Evolutionary conservation across 495 filamentous ascomycete genomes (phyloP).

Genomic region (Penicillium maclennaniae): DNA sequence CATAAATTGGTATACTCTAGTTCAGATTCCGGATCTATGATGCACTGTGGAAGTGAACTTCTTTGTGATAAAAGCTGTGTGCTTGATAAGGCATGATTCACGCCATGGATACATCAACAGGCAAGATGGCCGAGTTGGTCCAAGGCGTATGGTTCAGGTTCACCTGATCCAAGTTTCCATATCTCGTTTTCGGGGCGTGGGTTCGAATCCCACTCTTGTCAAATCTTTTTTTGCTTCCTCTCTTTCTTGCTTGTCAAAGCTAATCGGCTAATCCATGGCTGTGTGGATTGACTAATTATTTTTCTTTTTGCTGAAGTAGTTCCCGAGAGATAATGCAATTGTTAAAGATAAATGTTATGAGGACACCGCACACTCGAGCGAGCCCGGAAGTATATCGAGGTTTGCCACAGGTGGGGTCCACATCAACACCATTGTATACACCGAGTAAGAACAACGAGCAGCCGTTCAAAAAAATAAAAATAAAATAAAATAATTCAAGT

Average conservation of each 20-base stretch:
- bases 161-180: slow-evolving; percentile 27
- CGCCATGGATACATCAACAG: neutral
- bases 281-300: too few relatives aligned
- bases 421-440: neutral
- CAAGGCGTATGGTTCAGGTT: slow-evolving; percentile 35
- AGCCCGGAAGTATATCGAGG: neutral
- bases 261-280: too few relatives aligned
- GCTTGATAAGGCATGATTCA: slow-evolving; percentile 1
- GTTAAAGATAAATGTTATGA: too few relatives aligned
- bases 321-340: too few relatives aligned
- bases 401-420: neutral
- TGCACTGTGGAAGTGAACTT: neutral
- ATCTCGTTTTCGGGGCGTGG: slow-evolving; percentile 30
- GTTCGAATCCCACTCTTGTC: slow-evolving; percentile 41
- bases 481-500: too few relatives aligned
- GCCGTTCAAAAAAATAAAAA: neutral
- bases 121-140: slow-evolving; percentile 40
- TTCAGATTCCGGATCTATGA: neutral
- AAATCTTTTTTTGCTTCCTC: slow-evolving; percentile 15
- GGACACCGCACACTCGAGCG: neutral
- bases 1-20: too few relatives aligned
- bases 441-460: neutral
- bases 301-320: too few relatives aligned
- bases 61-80: neutral
- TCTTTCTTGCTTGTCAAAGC: neutral